A percentile compares a stretch with the other conserved stretches of the same genome.
These are phyloP conservation scores for Apiotrichum brassicae DNA, from an alignment of 1,284 basidiomycete genomes.

Conservation along the genomic window DNA sequence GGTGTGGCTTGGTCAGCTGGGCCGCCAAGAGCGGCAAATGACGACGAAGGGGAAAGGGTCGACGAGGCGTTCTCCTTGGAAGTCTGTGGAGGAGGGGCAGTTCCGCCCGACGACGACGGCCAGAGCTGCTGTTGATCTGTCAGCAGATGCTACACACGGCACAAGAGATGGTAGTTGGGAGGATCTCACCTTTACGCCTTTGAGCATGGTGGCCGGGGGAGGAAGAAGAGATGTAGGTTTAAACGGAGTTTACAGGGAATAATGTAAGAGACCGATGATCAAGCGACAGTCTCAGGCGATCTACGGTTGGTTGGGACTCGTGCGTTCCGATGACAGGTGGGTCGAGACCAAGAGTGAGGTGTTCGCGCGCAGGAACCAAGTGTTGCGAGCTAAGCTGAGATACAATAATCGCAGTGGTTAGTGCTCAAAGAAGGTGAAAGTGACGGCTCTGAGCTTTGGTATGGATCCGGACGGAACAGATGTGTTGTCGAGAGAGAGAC, in stretches of 20 bases:
- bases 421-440: no score
- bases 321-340: no score
- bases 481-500: no score
- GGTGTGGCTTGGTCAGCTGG: constrained; percentile 66
- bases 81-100: constrained; percentile 8
- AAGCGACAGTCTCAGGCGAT: no score
- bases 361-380: no score
- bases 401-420: no score
- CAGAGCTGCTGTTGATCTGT: constrained; percentile 33
- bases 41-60: constrained; percentile 34
- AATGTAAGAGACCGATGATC: no score
- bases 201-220: constrained; percentile 30
- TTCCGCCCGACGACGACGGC: constrained; percentile 29
- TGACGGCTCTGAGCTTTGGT: no score
- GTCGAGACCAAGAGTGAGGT: no score
- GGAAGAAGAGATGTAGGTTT: background rate
- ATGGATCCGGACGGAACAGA: no score
- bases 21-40: constrained; percentile 39
- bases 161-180: background rate
- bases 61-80: constrained; percentile 18
- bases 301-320: no score
- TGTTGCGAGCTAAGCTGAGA: no score
- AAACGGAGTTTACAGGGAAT: background rate
- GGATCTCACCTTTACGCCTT: constrained; percentile 42
- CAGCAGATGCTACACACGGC: constrained; percentile 1